phyloP scores from a whole-genome alignment of 2,329 filamentous ascomycete species.

The Colletotrichum karsti region DNA sequence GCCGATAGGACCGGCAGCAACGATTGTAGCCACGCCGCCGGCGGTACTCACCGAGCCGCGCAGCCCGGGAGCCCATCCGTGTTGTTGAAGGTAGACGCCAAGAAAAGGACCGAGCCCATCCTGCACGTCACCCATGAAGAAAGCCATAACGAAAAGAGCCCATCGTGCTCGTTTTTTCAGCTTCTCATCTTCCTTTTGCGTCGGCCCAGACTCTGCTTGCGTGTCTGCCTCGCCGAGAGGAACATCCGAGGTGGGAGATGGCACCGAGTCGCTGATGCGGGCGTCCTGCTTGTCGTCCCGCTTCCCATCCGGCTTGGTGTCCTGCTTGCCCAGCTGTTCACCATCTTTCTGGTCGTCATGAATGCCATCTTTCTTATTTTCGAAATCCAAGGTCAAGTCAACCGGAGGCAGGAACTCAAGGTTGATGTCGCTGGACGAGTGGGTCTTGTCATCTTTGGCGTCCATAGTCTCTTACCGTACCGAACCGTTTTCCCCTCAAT shows the following conservation, averaged over 20 bases:
- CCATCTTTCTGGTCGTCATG: too few relatives aligned
- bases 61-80: slow-evolving; percentile 17
- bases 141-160: slow-evolving; percentile 19
- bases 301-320: too few relatives aligned
- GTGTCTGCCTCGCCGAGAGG: background rate
- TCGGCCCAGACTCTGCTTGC: background rate
- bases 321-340: too few relatives aligned
- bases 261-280: background rate
- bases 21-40: slow-evolving; percentile 15
- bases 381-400: background rate
- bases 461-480: slow-evolving; percentile 3
- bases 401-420: slow-evolving; percentile 6
- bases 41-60: slow-evolving; percentile 12
- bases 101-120: slow-evolving; percentile 18
- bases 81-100: slow-evolving; percentile 21
- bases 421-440: background rate
- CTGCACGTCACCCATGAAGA: slow-evolving; percentile 22
- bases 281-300: background rate
- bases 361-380: background rate
- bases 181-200: background rate
- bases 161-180: slow-evolving; percentile 8
- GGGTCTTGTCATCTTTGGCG: background rate
- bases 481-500: background rate
- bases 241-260: background rate
- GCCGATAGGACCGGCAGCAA: slow-evolving; percentile 17